Conservation (phyloP, 768 basidiomycete genomes). For the Lyophyllum atratum region DNA sequence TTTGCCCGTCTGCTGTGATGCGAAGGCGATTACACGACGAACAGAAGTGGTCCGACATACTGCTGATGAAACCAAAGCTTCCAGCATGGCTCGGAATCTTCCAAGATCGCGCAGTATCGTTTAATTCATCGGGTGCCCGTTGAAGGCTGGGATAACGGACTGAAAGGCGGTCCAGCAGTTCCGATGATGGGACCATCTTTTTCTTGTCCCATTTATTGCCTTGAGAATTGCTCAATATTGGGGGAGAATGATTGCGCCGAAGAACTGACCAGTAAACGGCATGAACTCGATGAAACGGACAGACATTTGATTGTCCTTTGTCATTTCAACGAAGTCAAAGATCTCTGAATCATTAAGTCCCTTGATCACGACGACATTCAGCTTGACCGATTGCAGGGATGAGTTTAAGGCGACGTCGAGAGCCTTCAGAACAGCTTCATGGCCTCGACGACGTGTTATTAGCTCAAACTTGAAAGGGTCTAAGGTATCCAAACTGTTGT, state of each 20-base stretch:
- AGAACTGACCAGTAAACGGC: conserved; percentile 78
- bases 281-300: conserved; percentile 93
- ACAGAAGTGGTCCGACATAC: conserved; percentile 95
- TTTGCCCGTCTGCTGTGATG: conserved; percentile 88
- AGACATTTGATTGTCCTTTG: conserved; percentile 59
- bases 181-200: conserved; percentile 80
- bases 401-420: conserved; percentile 63
- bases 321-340: conserved; percentile 77
- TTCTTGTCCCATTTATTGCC: conserved; percentile 84
- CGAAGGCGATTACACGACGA: conserved; percentile 81
- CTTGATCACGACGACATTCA: conserved; percentile 84
- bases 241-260: background rate
- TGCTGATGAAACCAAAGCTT: conserved; percentile 85
- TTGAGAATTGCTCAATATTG: conserved; percentile 26
- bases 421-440: conserved; percentile 71
- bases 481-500: conserved; percentile 73
- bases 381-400: conserved; percentile 62
- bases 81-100: conserved; percentile 70
- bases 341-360: conserved; percentile 84
- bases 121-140: conserved; percentile 64
- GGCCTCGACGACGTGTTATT: conserved; percentile 79
- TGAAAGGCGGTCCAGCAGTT: conserved; percentile 56
- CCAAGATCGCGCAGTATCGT: conserved; percentile 85
- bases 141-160: conserved; percentile 48
- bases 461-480: conserved; percentile 87